Evolutionary conservation across 805 yeast species (phyloP).

Genomic region (Candida succiphila): DNA sequence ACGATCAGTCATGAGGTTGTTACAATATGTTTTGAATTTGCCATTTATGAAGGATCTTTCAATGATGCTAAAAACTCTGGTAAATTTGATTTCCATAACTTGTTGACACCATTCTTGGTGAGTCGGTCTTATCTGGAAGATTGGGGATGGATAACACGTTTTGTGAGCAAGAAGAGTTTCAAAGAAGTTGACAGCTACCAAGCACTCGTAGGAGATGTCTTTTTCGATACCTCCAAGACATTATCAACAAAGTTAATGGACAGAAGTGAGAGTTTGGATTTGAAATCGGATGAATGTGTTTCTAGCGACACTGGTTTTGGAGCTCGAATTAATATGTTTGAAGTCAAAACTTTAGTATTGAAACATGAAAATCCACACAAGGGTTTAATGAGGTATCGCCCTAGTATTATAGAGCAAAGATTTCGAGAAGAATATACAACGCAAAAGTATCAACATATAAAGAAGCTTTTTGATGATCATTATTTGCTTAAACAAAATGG

Average conservation of each 20-base stretch:
- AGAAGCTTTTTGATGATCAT: constrained; percentile 20
- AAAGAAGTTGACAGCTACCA: constrained; percentile 36
- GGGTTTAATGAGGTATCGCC: not conserved
- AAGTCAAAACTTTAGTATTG: not conserved
- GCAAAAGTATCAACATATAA: constrained; percentile 17
- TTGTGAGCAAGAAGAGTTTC: constrained; percentile 30
- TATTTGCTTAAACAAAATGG: constrained; percentile 14
- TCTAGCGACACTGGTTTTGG: constrained; percentile 31
- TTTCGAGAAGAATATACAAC: constrained; percentile 4
- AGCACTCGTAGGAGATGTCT: constrained; percentile 38
- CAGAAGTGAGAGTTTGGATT: constrained; percentile 32
- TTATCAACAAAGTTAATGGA: constrained; percentile 20
- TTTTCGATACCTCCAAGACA: constrained; percentile 19
- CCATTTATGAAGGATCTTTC: constrained; percentile 7
- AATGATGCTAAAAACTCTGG: constrained; percentile 18
- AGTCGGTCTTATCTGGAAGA: constrained; percentile 30
- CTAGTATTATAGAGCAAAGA: not conserved
- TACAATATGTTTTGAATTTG: constrained; percentile 16
- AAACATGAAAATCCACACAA: constrained; percentile 10
- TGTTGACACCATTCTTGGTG: constrained; percentile 3
- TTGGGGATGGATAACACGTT: constrained; percentile 45
- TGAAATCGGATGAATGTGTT: constrained; percentile 27
- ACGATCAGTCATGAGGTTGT: constrained; percentile 35
- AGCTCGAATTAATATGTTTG: constrained; percentile 19
- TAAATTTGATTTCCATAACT: not conserved